Conservation (phyloP, 2,329 filamentous ascomycete genomes). For the Basipetospora chlamydospora region DNA sequence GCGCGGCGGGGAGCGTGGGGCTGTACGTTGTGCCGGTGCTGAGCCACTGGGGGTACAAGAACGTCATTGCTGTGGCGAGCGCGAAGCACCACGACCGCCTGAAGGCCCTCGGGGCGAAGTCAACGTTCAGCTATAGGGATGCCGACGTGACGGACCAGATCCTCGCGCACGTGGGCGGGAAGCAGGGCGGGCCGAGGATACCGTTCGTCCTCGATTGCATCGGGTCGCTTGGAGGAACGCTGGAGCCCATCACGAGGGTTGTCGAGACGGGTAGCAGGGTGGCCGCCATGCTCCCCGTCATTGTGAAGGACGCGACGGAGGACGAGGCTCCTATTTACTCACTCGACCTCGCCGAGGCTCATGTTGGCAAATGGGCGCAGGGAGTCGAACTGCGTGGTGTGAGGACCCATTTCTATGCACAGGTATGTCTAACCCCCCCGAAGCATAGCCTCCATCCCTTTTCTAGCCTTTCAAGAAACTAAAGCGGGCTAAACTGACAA, state of each 20-base stretch:
- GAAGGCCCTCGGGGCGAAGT: constrained; percentile 26
- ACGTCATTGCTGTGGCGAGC: constrained; percentile 33
- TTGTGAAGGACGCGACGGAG: constrained; percentile 35
- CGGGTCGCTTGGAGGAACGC: constrained; percentile 29
- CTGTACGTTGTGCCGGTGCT: constrained; percentile 35
- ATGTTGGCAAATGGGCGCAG: constrained; percentile 29
- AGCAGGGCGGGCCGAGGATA: constrained; percentile 14
- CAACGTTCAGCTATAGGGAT: constrained; percentile 32
- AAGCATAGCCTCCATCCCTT: constrained; percentile 3
- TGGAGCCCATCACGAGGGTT: constrained; percentile 34
- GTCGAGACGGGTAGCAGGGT: constrained; percentile 34
- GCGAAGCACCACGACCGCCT: constrained; percentile 28
- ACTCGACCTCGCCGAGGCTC: constrained; percentile 32
- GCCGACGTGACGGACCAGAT: constrained; percentile 21
- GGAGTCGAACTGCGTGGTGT: constrained; percentile 39
- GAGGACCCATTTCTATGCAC: constrained; percentile 36
- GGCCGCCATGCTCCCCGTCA: constrained; percentile 45
- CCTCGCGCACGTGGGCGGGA: constrained; percentile 12
- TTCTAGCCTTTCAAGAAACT: too few species aligned
- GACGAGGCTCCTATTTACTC: constrained; percentile 34
- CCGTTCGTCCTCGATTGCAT: constrained; percentile 42
- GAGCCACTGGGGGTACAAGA: constrained; percentile 34
- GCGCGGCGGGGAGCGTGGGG: constrained; percentile 36
- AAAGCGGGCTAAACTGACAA: not conserved
- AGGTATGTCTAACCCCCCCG: constrained; percentile 19